Base-by-base conservation (phyloP, 148 eudicot species). In the Vaccinium corymbosum region DNA sequence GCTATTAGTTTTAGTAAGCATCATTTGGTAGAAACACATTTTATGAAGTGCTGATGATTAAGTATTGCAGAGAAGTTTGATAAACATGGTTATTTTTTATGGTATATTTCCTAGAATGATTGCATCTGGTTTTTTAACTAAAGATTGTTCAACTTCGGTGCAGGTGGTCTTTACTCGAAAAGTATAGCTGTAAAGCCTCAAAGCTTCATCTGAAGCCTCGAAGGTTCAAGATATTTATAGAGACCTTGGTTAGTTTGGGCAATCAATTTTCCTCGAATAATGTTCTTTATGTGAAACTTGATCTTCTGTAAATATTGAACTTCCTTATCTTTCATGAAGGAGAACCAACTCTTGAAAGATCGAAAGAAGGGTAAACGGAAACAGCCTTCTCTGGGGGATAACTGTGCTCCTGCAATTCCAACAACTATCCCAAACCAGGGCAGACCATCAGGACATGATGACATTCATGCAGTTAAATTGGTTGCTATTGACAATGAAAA, bases 141-240 rank as follows among this genome's bases (percentile, higher is more conserved):
- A 62, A 42, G 51, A 42, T 50, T 42, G 22, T 77, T 17, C 49
- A 66, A 66, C 55, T 78, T 81, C 51, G 83, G 80, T 86, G 42
- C 89, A 97, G 99, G 99, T 97, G 99, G 99, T 95, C 98, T 75
- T 93, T 97, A 83, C 84, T 97, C 82, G 98, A 93, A 84, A 94
- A 97, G 85, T 93, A 93, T 82, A 97, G 99, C 86, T 97, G 98
- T 91, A 97, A 97, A 88, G 94, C 98, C 87, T 95, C 99, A 80
- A 97, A 97, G 87, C 99, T 97, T 89, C 99, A 97, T 85, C 88
- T 97, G 85, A 97, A 97, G 93, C 99, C 99, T 32, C 96, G 99
- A 52, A 90, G 98, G 88, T 95, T 92, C 84, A 97, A 97, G 91
- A 86, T 94, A 71, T 94, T 97, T 84, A 81, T 95, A 61, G 99